Evolutionary conservation across 257 asterid genomes (phyloP), one percentile per base, ranked within the genome.

Genomic region (Ophiorrhiza pumila): DNA sequence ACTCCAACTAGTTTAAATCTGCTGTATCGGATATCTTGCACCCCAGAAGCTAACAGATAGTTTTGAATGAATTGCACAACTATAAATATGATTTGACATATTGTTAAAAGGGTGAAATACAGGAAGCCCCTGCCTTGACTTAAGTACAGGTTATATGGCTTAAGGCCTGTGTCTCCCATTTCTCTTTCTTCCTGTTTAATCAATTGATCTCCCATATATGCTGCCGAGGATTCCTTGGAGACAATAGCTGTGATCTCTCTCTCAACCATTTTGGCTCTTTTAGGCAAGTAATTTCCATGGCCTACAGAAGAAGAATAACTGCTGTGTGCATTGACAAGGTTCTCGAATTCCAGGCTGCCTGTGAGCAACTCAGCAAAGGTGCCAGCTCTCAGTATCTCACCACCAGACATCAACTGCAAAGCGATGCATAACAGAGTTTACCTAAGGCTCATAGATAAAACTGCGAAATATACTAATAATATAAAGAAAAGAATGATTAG

Each of bases 331-430:
- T 80, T 42, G 65, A 92, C 85, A 74, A 92, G 96, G 61, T 84
- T 80, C 17, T 76, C 88, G 56, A 92, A 92, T 55, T 88, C 92
- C 80, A 80, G 84, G 80, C 97, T 83, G n/a, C 84, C 76, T 18
- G 68, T 74, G 25, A 92, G 83, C 79, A 92, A 52, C 69, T 87
- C 81, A 63, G 83, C 68, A 68, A 87, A 88, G 15, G 93, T 82
- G 65, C 88, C 93, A 29, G 85, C 88, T 65, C 83, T 79, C 74
- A 80, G 72, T 68, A 92, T 83, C 79, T 87, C 84, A 47, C 96
- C 96, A 65, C 87, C 87, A 67, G 88, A 85, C 86, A 92, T 82
- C 73, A 90, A 81, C 97, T 92, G 85, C 73, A 27, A 42, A 77
- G n/a, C n/a, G n/a, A n/a, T n/a, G 10, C 39, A 32, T 50, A 52